These are phyloP conservation scores for Oemleria cerasiformis DNA, from an alignment of 306 rosid species.

Conservation along the genomic window DNA sequence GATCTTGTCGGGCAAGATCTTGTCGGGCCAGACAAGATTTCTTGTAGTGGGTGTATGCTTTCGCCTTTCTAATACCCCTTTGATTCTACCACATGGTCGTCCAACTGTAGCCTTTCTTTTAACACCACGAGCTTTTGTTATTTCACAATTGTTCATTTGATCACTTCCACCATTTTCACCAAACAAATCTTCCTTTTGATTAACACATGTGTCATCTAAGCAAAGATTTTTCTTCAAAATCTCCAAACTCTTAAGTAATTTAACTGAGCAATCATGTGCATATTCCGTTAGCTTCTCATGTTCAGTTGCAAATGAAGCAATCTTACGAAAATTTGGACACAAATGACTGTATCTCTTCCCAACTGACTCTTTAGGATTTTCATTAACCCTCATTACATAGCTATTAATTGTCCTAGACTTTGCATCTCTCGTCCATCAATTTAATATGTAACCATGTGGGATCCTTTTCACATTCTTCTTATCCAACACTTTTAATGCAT, in stretches of 20 bases:
- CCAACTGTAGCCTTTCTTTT: too few species aligned
- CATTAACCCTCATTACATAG: not conserved
- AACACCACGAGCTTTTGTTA: too few species aligned
- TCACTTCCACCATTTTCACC: too few species aligned
- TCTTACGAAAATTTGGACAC: not conserved
- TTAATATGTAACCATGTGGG: not conserved
- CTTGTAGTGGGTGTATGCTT: too few species aligned
- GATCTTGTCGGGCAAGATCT: too few species aligned
- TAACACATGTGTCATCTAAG: too few species aligned
- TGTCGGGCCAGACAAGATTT: too few species aligned
- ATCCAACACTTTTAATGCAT: not conserved
- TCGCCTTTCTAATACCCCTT: too few species aligned
- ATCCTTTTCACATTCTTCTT: not conserved
- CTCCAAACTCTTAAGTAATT: not conserved
- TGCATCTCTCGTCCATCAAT: not conserved
- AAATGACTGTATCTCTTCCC: not conserved
- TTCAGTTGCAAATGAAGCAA: not conserved
- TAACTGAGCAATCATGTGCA: not conserved
- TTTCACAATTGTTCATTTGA: too few species aligned
- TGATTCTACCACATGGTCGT: too few species aligned
- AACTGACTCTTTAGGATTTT: not conserved
- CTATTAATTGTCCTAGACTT: not conserved
- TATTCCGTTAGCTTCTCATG: not conserved
- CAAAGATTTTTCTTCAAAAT: not conserved
- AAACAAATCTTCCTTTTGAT: too few species aligned